phyloP scores from a whole-genome alignment of 2,329 filamentous ascomycete genomes.

The Septoria petroselini region DNA sequence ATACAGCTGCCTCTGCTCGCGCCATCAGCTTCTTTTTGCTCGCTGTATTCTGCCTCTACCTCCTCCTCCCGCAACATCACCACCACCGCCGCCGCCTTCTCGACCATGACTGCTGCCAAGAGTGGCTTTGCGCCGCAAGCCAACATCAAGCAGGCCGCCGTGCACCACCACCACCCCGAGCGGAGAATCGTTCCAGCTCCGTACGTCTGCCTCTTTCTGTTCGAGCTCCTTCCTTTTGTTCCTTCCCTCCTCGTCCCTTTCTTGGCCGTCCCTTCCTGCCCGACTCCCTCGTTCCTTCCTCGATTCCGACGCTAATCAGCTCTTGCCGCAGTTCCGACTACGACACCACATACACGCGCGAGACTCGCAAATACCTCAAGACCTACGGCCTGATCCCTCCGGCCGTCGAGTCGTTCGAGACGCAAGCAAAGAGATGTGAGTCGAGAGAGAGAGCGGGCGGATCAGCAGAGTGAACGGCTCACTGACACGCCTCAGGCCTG shows the following conservation, averaged over 20 bases:
- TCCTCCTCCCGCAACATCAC: constrained; percentile 3
- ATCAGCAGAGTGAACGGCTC: not conserved
- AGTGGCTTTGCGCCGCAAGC: constrained; percentile 29
- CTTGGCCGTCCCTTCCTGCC: too few species aligned
- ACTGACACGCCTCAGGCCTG: constrained; percentile 56
- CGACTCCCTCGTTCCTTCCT: too few species aligned
- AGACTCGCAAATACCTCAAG: constrained; percentile 50
- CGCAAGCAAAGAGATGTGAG: constrained; percentile 51
- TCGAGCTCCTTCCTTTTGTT: not conserved
- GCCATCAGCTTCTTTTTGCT: constrained; percentile 1
- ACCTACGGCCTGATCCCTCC: constrained; percentile 55
- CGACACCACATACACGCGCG: constrained; percentile 49
- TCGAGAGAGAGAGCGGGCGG: constrained; percentile 1
- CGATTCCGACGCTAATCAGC: constrained; percentile 18
- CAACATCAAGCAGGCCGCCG: constrained; percentile 36
- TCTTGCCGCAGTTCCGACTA: constrained; percentile 40
- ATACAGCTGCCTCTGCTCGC: constrained; percentile 4
- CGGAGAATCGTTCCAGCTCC: constrained; percentile 34
- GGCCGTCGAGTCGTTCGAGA: constrained; percentile 49
- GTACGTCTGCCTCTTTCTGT: constrained; percentile 17
- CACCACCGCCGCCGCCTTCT: constrained; percentile 10
- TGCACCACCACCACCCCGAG: constrained; percentile 33
- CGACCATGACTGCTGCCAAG: constrained; percentile 19
- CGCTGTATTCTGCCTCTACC: too few species aligned
- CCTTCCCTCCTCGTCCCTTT: not conserved